Evolutionary conservation across 306 rosid genomes (phyloP).

Genomic region (Cicer arietinum): DNA sequence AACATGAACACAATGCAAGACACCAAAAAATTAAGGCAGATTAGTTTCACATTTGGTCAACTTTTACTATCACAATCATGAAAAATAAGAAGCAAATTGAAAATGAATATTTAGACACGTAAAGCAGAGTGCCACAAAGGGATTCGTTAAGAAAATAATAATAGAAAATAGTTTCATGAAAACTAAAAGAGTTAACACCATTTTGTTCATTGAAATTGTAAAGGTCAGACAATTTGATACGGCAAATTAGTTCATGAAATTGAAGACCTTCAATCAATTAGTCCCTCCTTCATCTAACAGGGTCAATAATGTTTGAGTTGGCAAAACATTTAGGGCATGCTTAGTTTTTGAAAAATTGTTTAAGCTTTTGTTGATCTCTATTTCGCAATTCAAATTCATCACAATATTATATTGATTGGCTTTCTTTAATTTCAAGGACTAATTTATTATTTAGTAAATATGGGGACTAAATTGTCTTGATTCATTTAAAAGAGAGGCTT

Average conservation of each 20-base stretch:
- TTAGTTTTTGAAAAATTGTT: not conserved
- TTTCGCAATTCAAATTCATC: not conserved
- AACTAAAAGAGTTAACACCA: not conserved
- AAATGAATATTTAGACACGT: not conserved
- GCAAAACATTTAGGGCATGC: not conserved
- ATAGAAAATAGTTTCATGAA: not conserved
- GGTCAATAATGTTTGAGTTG: not conserved
- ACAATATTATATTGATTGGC: not conserved
- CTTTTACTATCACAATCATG: not conserved
- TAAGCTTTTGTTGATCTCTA: not conserved
- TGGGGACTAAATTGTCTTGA: not conserved
- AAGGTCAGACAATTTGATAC: not conserved
- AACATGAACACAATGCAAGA: slow-evolving; percentile 25
- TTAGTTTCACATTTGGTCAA: not conserved
- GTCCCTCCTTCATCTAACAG: not conserved
- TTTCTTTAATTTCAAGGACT: not conserved
- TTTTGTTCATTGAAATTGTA: not conserved
- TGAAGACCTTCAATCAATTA: not conserved
- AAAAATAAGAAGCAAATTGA: not conserved
- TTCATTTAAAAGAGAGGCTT: no score
- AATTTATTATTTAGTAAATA: not conserved
- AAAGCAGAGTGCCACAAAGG: not conserved
- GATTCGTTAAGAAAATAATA: not conserved
- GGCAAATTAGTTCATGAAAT: not conserved
- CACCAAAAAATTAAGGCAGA: slow-evolving; percentile 27